A percentile compares a stretch with the other conserved stretches of the same genome.
These are phyloP conservation scores for Candida pseudoviswanathii DNA, from an alignment of 1,139 yeast species.

Conservation along the genomic window DNA sequence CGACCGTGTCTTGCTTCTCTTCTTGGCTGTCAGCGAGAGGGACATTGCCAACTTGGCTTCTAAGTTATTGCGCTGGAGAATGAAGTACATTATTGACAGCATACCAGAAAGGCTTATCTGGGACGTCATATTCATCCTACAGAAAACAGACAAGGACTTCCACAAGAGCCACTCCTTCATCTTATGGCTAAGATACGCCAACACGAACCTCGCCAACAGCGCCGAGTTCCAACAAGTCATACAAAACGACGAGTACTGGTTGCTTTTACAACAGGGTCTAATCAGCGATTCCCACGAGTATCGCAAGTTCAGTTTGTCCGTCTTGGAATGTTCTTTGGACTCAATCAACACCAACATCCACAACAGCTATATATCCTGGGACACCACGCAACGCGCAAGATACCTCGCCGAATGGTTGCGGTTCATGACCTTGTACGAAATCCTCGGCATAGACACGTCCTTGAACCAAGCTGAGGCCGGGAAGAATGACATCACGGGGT, in stretches of 20 bases:
- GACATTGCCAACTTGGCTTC: conserved; percentile 36
- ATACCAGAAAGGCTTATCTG: conserved; percentile 38
- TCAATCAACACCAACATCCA: conserved; percentile 40
- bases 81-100: conserved; percentile 27
- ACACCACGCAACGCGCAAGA: conserved; percentile 23
- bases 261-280: conserved; percentile 56
- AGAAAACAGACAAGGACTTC: conserved; percentile 26
- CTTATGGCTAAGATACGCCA: conserved; percentile 58
- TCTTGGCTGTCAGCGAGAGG: conserved; percentile 34
- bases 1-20: conserved; percentile 31
- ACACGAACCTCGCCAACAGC: conserved; percentile 20
- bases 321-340: conserved; percentile 63
- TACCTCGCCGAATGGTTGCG: conserved; percentile 67
- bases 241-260: conserved; percentile 56
- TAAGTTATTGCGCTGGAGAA: conserved; percentile 53
- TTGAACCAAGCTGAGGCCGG: conserved; percentile 87
- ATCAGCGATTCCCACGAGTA: conserved; percentile 64
- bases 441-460: conserved; percentile 82
- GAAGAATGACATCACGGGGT: conserved; percentile 56
- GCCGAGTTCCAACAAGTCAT: conserved; percentile 36
- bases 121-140: conserved; percentile 44
- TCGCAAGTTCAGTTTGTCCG: conserved; percentile 70
- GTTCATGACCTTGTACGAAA: conserved; percentile 74
- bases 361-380: conserved; percentile 52
- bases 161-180: conserved; percentile 49